Evolutionary conservation across 306 rosid species (phyloP), one percentile per base, ranked within the genome.

Genomic region (Vachellia collinsii): DNA sequence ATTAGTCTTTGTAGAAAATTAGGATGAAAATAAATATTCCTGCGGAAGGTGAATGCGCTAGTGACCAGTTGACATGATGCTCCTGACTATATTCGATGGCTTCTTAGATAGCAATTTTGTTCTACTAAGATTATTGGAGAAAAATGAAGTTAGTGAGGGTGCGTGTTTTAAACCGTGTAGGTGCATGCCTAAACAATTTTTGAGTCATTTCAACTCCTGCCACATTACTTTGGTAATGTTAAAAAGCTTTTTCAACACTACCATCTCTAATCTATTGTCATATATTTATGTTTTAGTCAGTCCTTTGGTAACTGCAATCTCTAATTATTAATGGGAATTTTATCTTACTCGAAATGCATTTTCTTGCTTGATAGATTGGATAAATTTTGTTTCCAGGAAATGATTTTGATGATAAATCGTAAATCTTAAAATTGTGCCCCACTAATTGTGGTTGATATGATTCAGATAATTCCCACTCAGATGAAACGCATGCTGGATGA

Each of bases 381-480:
- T 74, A 22, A 39, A 51, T 74, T 54, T 5, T 74, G n/a, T 54
- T 74, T 38, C 42, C 62, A n/a, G 50, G 66, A 47, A 54, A 53
- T 53, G 51, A 42, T 38, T n/a, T 74, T 38, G 37, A 38, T 54
- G 67, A 37, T 74, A 22, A 39, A 16, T n/a, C 61, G 56, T 53
- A 29, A 46, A 65, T 72, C 68, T 54, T 62, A n/a, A 38, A 72
- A 72, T 12, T 44, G 11, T 42, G 69, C 42, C 63, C 51, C 22
- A 11, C 71, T 86, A 56, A 86, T 66, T 72, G 56, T 63, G 36
- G 22, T 42, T 42, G n/a, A 43, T 56, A 8, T 81, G 61, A 50
- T 58, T 44, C 88, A 94, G 98, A 83, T 94, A 12, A 89, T 92
- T 85, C 98, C 98, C 43, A 92, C 96, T 77, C 97, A 91, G 81